Conservation (phyloP, 441 rosid species). For the Codiaeum variegatum region DNA sequence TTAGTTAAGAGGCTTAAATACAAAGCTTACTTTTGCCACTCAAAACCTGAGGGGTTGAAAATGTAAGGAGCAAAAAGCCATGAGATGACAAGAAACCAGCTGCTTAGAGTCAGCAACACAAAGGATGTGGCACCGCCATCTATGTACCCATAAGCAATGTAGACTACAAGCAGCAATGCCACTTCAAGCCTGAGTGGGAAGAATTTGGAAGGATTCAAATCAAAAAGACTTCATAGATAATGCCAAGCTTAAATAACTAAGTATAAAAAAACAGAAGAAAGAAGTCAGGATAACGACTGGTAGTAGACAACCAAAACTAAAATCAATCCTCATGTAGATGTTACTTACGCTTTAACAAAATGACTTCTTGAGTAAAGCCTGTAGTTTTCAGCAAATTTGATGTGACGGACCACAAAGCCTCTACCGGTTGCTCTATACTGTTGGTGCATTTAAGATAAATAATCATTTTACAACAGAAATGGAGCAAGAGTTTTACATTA, state of each 20-base stretch:
- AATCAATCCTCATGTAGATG: slow-evolving; percentile 1
- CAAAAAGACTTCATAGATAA: neutral
- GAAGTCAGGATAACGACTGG: neutral
- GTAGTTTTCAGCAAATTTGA: slow-evolving; percentile 94
- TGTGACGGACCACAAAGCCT: slow-evolving; percentile 97
- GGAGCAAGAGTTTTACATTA: neutral
- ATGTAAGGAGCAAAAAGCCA: slow-evolving; percentile 98
- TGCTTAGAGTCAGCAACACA: slow-evolving; percentile 76
- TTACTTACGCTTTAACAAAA: slow-evolving; percentile 91
- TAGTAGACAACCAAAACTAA: neutral
- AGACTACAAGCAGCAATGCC: slow-evolving; percentile 81
- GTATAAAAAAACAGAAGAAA: neutral
- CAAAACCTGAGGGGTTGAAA: slow-evolving; percentile 96
- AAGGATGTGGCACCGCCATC: slow-evolving; percentile 70
- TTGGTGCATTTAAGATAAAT: slow-evolving; percentile 25
- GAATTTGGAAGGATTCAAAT: slow-evolving; percentile 14
- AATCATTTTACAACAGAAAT: slow-evolving; percentile 12
- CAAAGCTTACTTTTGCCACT: slow-evolving; percentile 89
- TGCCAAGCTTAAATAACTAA: neutral
- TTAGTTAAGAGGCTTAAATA: slow-evolving; percentile 7
- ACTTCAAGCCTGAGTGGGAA: slow-evolving; percentile 71
- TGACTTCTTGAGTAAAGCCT: slow-evolving; percentile 97
- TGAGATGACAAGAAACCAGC: slow-evolving; percentile 95
- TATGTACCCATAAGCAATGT: slow-evolving; percentile 84
- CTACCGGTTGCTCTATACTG: slow-evolving; percentile 98